Percentiles rank a stretch among this genome's conserved stretches.
Conservation (phyloP, 495 filamentous ascomycete species). For the Extremus antarcticus region DNA sequence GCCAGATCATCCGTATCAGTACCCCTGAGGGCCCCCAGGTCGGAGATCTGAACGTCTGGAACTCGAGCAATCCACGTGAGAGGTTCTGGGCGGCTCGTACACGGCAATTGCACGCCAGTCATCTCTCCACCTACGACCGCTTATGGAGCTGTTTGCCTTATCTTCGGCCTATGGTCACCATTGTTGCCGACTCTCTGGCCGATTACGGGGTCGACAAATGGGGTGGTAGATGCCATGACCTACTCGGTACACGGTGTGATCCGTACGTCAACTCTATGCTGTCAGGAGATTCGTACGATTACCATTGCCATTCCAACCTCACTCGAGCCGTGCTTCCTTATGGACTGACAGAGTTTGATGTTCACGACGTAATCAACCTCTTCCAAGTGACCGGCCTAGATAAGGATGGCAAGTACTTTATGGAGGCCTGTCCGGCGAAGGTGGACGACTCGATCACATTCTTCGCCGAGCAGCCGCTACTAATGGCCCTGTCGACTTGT, state of each 20-base stretch:
- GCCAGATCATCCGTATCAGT: conserved; percentile 56
- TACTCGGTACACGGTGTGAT: conserved; percentile 68
- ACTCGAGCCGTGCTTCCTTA: conserved; percentile 56
- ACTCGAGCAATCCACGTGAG: conserved; percentile 61
- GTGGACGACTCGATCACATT: conserved; percentile 62
- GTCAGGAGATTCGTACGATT: conserved; percentile 59
- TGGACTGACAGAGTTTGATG: conserved; percentile 58
- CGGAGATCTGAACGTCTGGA: conserved; percentile 76
- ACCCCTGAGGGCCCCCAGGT: conserved; percentile 68
- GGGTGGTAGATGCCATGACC: conserved; percentile 54
- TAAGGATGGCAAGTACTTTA: conserved; percentile 62
- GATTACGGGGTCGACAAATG: conserved; percentile 36
- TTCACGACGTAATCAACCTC: conserved; percentile 73
- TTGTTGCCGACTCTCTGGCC: conserved; percentile 57
- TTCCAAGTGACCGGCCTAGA: conserved; percentile 73
- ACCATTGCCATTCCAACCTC: conserved; percentile 74
- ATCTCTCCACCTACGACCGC: conserved; percentile 57
- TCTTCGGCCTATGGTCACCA: conserved; percentile 60
- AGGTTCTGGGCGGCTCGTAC: conserved; percentile 72
- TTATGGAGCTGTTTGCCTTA: conserved; percentile 67
- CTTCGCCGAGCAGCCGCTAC: conserved; percentile 62
- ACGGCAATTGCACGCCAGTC: conserved; percentile 62
- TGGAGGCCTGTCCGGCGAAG: conserved; percentile 60
- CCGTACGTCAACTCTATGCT: conserved; percentile 61
- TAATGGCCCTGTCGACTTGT: conserved; percentile 60